Percentiles rank a stretch among this genome's conserved stretches.
Conservation (phyloP, 257 asterid species). For the Verbena officinalis region DNA sequence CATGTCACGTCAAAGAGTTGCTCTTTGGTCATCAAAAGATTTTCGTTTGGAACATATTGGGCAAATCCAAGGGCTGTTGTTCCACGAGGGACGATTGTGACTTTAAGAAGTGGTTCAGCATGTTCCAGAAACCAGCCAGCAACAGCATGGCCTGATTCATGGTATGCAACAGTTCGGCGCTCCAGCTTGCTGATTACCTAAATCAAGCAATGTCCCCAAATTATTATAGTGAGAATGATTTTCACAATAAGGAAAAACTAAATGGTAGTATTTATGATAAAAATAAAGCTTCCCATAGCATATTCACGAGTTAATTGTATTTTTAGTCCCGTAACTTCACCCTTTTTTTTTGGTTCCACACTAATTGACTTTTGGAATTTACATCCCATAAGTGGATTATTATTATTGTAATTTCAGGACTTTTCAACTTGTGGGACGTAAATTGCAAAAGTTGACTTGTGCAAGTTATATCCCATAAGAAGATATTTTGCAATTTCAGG, state of each 20-base stretch:
- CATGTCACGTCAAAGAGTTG: constrained; percentile 87
- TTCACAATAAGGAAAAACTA: background rate
- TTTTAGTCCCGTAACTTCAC: too few species aligned
- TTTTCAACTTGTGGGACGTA: too few species aligned
- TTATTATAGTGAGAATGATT: background rate
- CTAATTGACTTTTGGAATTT: too few species aligned
- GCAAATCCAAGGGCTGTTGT: constrained; percentile 93
- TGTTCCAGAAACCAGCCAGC: constrained; percentile 90
- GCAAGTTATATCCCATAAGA: too few species aligned
- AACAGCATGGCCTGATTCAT: constrained; percentile 94
- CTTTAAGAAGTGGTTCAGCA: constrained; percentile 84
- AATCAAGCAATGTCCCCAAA: constrained; percentile 15
- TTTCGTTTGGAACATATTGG: constrained; percentile 82
- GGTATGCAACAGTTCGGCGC: constrained; percentile 82
- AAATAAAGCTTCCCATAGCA: background rate
- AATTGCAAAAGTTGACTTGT: too few species aligned
- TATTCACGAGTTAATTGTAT: too few species aligned
- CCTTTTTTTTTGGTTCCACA: too few species aligned
- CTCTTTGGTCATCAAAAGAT: constrained; percentile 82
- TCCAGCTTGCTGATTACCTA: constrained; percentile 82
- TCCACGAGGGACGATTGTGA: constrained; percentile 88
- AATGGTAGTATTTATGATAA: background rate
- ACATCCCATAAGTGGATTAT: too few species aligned
- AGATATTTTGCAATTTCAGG: too few species aligned
- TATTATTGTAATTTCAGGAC: too few species aligned